Evolutionary conservation across 2,329 filamentous ascomycete species (phyloP).

Genomic region (Rutstroemia sp.): DNA sequence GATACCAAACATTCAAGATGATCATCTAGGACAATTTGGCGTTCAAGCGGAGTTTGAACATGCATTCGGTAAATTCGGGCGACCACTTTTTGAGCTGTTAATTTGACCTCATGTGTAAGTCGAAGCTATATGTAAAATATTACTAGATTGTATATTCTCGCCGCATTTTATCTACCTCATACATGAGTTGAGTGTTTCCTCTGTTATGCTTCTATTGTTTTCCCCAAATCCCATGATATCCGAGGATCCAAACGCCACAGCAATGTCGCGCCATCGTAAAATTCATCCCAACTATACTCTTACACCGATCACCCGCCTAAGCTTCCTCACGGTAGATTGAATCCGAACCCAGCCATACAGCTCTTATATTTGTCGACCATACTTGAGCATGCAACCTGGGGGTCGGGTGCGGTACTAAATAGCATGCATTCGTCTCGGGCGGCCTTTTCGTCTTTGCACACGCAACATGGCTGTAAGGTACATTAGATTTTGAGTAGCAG

Average conservation of each 20-base stretch:
- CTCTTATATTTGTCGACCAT: slow-evolving; percentile 78
- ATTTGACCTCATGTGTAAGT: not conserved
- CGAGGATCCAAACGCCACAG: slow-evolving; percentile 13
- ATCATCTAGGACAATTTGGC: slow-evolving; percentile 2
- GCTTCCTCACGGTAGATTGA: slow-evolving; percentile 44
- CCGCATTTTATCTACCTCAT: not conserved
- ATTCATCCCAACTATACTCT: slow-evolving; percentile 1
- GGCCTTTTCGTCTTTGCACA: slow-evolving; percentile 93
- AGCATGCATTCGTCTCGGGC: slow-evolving; percentile 98
- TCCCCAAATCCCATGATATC: not conserved
- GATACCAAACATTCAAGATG: slow-evolving; percentile 15
- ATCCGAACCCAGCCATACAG: slow-evolving; percentile 93
- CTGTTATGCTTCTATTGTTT: slow-evolving; percentile 1
- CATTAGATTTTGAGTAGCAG: not conserved
- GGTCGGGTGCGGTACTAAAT: slow-evolving; percentile 79
- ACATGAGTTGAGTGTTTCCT: slow-evolving; percentile 21
- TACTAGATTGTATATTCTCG: not conserved
- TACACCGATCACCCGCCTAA: not conserved
- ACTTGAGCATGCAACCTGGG: slow-evolving; percentile 73
- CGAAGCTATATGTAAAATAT: not conserved
- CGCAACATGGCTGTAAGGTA: slow-evolving; percentile 74
- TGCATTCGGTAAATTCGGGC: not conserved
- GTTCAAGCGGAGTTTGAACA: not conserved
- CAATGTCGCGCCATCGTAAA: slow-evolving; percentile 20
- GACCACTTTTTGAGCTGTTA: not conserved